These are phyloP conservation scores for Trichodelitschia bisporula DNA, from an alignment of 495 filamentous ascomycete species.

Conservation along the genomic window DNA sequence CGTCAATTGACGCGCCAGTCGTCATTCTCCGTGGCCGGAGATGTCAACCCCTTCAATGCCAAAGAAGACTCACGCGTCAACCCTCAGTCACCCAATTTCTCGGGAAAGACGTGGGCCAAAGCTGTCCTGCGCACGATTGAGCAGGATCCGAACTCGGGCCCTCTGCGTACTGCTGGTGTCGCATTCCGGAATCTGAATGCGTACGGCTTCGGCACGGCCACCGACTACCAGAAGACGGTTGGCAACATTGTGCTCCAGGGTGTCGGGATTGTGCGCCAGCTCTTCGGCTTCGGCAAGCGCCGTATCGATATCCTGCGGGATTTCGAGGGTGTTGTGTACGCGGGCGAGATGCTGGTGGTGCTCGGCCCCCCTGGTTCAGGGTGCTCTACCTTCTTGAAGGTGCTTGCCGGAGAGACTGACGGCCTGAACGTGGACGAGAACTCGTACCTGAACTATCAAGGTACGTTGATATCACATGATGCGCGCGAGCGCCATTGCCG, in stretches of 20 bases:
- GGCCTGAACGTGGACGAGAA: slow-evolving; percentile 18
- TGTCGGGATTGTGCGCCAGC: slow-evolving; percentile 13
- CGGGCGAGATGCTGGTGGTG: slow-evolving; percentile 62
- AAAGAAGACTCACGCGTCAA: slow-evolving; percentile 27
- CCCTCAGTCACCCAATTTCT: slow-evolving; percentile 28
- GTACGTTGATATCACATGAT: slow-evolving; percentile 3
- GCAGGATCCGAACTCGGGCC: slow-evolving; percentile 9
- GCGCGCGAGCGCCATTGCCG: not conserved
- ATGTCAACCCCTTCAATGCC: slow-evolving; percentile 13
- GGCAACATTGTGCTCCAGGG: slow-evolving; percentile 15
- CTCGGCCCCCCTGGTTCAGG: slow-evolving; percentile 48
- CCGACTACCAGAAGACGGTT: slow-evolving; percentile 21
- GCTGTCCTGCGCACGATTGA: slow-evolving; percentile 18
- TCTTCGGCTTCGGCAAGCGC: slow-evolving; percentile 24
- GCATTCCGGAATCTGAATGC: slow-evolving; percentile 24
- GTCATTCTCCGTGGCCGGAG: slow-evolving; percentile 5
- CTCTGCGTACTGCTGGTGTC: slow-evolving; percentile 17
- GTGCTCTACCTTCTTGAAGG: slow-evolving; percentile 51
- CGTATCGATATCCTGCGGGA: slow-evolving; percentile 45
- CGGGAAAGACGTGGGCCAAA: slow-evolving; percentile 32
- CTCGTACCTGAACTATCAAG: slow-evolving; percentile 19
- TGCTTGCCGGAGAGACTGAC: slow-evolving; percentile 40
- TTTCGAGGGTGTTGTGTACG: slow-evolving; percentile 48
- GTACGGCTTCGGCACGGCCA: slow-evolving; percentile 23
- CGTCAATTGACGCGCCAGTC: slow-evolving; percentile 11